These are phyloP conservation scores for Henckelia pumila DNA, from an alignment of 257 asterid genomes.

Conservation along the genomic window DNA sequence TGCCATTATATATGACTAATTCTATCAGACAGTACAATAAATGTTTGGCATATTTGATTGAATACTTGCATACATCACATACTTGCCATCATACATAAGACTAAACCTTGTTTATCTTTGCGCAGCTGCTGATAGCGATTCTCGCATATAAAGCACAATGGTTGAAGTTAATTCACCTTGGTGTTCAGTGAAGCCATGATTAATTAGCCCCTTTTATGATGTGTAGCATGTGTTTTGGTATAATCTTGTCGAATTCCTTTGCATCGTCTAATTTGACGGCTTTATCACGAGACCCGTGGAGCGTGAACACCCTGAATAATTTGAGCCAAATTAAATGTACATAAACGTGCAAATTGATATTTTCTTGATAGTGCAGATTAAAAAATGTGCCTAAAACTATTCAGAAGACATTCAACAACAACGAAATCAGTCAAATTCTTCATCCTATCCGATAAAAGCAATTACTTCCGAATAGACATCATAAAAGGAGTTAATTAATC, in stretches of 20 bases:
- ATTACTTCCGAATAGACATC: too few species aligned
- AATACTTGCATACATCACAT: too few species aligned
- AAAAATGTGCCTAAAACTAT: too few species aligned
- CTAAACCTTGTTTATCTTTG: not conserved
- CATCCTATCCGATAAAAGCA: too few species aligned
- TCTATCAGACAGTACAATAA: not conserved
- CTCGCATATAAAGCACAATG: not conserved
- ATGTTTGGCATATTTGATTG: not conserved
- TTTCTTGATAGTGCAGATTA: too few species aligned
- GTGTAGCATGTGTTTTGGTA: slow-evolving; percentile 19
- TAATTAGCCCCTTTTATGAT: slow-evolving; percentile 21
- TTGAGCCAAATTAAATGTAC: not conserved
- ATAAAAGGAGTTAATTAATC: too few species aligned
- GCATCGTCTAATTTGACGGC: slow-evolving; percentile 22
- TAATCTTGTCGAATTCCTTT: slow-evolving; percentile 9
- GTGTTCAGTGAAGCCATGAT: slow-evolving; percentile 23
- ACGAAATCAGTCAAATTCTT: too few species aligned
- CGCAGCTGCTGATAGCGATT: not conserved
- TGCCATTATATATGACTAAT: not conserved
- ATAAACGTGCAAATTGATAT: too few species aligned
- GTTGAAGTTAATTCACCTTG: slow-evolving; percentile 6
- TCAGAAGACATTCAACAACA: too few species aligned
- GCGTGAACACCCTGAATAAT: slow-evolving; percentile 20
- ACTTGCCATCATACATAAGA: too few species aligned
- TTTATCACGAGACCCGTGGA: slow-evolving; percentile 24